Conservation (phyloP, 2,329 filamentous ascomycete genomes). For the Colletotrichum euphorbiae region DNA sequence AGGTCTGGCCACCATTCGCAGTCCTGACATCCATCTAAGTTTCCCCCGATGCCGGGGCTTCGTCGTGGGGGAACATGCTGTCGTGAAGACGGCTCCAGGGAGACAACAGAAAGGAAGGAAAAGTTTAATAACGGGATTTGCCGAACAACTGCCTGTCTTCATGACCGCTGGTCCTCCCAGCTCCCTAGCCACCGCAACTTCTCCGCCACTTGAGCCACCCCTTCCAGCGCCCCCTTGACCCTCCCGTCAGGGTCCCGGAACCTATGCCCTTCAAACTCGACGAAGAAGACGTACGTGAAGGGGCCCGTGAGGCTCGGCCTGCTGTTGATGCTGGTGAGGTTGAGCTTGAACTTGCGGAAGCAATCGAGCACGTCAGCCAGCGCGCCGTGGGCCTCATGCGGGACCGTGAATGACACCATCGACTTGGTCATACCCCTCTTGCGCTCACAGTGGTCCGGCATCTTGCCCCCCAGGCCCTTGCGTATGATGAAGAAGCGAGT, state of each 20-base stretch:
- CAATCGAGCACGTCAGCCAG: constrained; percentile 83
- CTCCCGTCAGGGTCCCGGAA: constrained; percentile 63
- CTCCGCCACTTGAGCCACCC: constrained; percentile 68
- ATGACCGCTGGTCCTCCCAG: constrained; percentile 66
- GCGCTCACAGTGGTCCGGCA: constrained; percentile 32
- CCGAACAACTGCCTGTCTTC: background rate
- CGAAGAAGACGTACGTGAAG: constrained; percentile 96
- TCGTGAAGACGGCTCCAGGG: background rate
- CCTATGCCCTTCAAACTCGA: constrained; percentile 82
- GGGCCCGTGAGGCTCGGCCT: constrained; percentile 78
- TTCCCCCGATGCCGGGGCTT: background rate
- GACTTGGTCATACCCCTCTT: constrained; percentile 66
- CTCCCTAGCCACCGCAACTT: constrained; percentile 77
- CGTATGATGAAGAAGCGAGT: constrained; percentile 81
- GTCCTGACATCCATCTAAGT: constrained; percentile 6
- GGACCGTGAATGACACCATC: constrained; percentile 84
- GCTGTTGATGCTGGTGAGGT: constrained; percentile 91
- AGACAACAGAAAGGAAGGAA: constrained; percentile 1
- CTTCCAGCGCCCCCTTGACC: constrained; percentile 70
- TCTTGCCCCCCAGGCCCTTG: constrained; percentile 45
- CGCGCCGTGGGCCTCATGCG: constrained; percentile 82
- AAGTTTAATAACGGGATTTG: background rate
- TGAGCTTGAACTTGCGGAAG: constrained; percentile 79
- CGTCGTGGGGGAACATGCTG: background rate
- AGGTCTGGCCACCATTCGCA: constrained; percentile 4